Percentiles rank a stretch among this genome's conserved stretches.
Conservation (phyloP, 768 basidiomycete genomes). For the Mycena leptocephala region DNA sequence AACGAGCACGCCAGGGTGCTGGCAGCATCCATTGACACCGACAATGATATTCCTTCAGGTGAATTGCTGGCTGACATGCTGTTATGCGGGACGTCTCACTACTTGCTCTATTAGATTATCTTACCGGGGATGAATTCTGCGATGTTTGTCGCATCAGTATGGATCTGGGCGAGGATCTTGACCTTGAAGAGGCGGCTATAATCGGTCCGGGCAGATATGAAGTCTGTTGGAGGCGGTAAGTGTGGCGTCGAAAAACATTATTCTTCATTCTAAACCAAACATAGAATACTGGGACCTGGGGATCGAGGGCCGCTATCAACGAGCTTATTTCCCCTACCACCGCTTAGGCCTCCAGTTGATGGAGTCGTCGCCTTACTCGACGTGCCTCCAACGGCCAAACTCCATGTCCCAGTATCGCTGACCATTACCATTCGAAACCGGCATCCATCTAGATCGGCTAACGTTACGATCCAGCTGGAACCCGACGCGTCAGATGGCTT, state of each 20-base stretch:
- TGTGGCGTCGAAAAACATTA: constrained; percentile 12
- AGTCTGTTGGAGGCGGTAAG: constrained; percentile 78
- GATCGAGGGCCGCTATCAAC: constrained; percentile 61
- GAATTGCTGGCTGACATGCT: constrained; percentile 19
- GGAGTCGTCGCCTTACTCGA: constrained; percentile 77
- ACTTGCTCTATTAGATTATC: constrained; percentile 63
- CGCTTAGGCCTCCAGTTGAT: constrained; percentile 73
- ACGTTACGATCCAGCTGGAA: constrained; percentile 82
- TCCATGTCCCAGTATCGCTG: constrained; percentile 76
- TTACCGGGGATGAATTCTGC: constrained; percentile 77
- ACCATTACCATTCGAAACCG: constrained; percentile 77
- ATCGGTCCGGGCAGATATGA: constrained; percentile 73
- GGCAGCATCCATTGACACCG: constrained; percentile 67
- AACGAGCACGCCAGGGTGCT: constrained; percentile 62
- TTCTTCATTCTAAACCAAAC: background rate
- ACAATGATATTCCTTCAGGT: constrained; percentile 66
- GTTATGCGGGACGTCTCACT: background rate
- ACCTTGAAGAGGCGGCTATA: constrained; percentile 50
- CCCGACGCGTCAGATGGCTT: constrained; percentile 79
- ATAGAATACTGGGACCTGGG: constrained; percentile 65
- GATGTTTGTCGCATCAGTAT: constrained; percentile 70
- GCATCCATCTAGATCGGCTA: constrained; percentile 75
- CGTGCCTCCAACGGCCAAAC: constrained; percentile 72
- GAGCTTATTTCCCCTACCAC: constrained; percentile 73
- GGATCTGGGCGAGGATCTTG: constrained; percentile 57